Conservation (phyloP, 2,329 filamentous ascomycete genomes). For the Colletotrichum viniferum region DNA sequence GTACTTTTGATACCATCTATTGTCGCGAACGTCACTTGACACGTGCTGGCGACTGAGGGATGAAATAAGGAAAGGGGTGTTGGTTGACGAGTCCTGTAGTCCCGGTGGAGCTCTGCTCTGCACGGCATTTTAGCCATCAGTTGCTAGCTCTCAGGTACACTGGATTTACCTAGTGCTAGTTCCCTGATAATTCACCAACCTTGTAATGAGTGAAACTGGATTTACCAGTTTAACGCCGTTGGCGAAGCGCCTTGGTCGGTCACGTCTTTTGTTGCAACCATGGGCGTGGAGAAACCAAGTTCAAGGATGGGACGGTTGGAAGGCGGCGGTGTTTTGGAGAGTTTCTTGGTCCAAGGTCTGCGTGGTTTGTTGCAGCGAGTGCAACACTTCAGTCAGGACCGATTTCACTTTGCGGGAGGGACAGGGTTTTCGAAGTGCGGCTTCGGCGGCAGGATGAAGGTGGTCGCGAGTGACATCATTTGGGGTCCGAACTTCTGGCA, state of each 20-base stretch:
- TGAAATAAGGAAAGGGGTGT: no score
- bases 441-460: neutral
- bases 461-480: neutral
- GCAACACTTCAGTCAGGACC: neutral
- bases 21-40: no score
- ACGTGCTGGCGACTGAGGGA: no score
- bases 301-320: neutral
- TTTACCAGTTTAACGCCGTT: no score
- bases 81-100: no score
- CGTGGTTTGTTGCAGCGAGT: neutral
- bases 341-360: neutral
- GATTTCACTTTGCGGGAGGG: neutral
- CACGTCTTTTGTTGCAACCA: neutral
- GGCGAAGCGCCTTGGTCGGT: neutral
- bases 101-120: no score
- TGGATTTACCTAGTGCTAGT: no score
- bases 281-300: neutral
- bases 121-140: no score
- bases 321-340: neutral
- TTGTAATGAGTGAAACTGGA: no score
- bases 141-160: no score
- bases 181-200: no score
- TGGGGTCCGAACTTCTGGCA: neutral
- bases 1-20: neutral
- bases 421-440: neutral